Base-by-base conservation (phyloP, 2,329 filamentous ascomycete genomes). In the Colletotrichum sp. region DNA sequence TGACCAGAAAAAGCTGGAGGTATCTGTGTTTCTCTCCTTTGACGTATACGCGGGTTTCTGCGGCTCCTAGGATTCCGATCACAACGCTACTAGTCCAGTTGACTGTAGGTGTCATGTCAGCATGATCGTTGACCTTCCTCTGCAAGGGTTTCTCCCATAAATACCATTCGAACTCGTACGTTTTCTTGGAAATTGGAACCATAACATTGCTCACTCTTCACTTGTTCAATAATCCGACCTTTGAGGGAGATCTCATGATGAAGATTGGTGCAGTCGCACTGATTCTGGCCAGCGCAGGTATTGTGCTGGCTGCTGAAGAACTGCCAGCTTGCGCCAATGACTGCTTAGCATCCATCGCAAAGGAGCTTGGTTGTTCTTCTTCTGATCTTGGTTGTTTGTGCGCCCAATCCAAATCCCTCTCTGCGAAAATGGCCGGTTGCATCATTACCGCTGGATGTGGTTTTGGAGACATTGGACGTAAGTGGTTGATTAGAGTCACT, bases 11-110 rank as follows among this genome's bases (percentile, higher is more conserved):
- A 2, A 21, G 4, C n/a, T 21, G 44, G 4, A 52, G 4, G 10
- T 21, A 21, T 6, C 1, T 1, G n/a, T 21, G 1, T 13, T 13
- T 21, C n/a, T 1, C 3, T 21, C 2, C 44, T 52, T 21, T 52
- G 44, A 2, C 16, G 4, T 21, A 52, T 52, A 52, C n/a, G 44
- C 44, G 44, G 44, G n/a, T 49, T 1, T 0, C 3, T 10, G 3
- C 44, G 8, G 12, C 44, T 21, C 10, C 10, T 8, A 1, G 44
- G 3, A 1, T 8, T 13, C 18, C 44, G 1, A 49, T 2, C 18
- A 1, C 44, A 49, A 49, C 9, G 44, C 44, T 49, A 7, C n/a
- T 21, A 3, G 44, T n/a, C 44, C 18, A 2, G n/a, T 1, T 21
- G 44, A 49, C 44, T n/a, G 44, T 12, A n/a, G n/a, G 44, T 21